These are phyloP conservation scores for Hyphopichia homilentoma DNA, from an alignment of 805 yeast species.

Conservation along the genomic window DNA sequence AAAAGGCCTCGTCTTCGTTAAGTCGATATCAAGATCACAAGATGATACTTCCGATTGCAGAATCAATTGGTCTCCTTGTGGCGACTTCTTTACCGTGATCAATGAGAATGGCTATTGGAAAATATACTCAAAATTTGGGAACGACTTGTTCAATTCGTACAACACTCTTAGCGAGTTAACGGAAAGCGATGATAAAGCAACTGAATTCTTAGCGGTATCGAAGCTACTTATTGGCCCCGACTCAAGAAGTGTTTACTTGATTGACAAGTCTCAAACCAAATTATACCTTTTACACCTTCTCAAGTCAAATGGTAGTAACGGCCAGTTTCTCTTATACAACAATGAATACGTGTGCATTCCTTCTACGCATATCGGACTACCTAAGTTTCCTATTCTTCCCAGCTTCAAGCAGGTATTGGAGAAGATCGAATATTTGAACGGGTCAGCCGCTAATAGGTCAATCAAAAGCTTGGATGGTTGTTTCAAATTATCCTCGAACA, in stretches of 20 bases:
- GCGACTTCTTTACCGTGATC: slow-evolving; percentile 24
- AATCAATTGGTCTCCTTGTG: slow-evolving; percentile 35
- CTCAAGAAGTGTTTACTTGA: slow-evolving; percentile 8
- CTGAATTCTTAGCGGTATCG: slow-evolving; percentile 23
- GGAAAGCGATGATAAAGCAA: slow-evolving; percentile 9
- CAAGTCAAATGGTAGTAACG: slow-evolving; percentile 5
- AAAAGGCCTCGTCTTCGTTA: no score
- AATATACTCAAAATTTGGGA: slow-evolving; percentile 32
- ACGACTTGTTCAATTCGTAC: slow-evolving; percentile 22
- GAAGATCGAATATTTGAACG: slow-evolving; percentile 18
- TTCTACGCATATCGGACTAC: slow-evolving; percentile 9
- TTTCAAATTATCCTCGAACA: slow-evolving; percentile 19
- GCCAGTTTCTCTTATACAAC: slow-evolving; percentile 21
- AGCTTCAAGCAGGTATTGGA: slow-evolving; percentile 23
- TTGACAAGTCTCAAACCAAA: slow-evolving; percentile 10
- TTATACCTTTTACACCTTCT: slow-evolving; percentile 21
- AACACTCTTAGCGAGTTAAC: slow-evolving; percentile 19
- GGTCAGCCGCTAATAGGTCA: slow-evolving; percentile 8
- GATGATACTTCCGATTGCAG: no score
- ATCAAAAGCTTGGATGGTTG: slow-evolving; percentile 16
- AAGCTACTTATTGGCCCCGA: slow-evolving; percentile 17
- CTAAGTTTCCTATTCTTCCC: slow-evolving; percentile 28
- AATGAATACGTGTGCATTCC: slow-evolving; percentile 23
- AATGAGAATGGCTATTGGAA: slow-evolving; percentile 23
- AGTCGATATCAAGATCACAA: no score